Evolutionary conservation across 2,329 filamentous ascomycete species (phyloP).

Genomic region (Gaeumannomyces sp.): DNA sequence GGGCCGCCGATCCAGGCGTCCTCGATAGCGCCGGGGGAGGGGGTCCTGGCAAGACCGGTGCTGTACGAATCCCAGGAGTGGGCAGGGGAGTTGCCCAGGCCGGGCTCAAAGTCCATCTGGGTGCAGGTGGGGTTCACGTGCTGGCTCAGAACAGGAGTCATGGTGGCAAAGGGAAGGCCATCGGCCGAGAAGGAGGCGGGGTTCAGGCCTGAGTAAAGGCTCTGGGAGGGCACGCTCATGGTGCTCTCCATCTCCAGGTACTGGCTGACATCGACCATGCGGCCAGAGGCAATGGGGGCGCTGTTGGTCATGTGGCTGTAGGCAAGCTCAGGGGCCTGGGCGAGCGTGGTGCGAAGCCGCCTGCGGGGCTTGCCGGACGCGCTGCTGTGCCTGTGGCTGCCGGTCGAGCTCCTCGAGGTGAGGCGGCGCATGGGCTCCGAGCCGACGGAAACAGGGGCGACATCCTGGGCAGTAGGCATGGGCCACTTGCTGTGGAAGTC

Average conservation of each 20-base stretch:
- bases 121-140: constrained; percentile 46
- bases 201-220: constrained; percentile 40
- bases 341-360: constrained; percentile 40
- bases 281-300: constrained; percentile 25
- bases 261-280: constrained; percentile 16
- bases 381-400: constrained; percentile 34
- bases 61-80: constrained; percentile 48
- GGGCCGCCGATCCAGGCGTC: constrained; percentile 38
- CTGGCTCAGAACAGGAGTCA: constrained; percentile 37
- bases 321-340: constrained; percentile 43
- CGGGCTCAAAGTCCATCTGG: constrained; percentile 47
- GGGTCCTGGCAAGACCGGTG: constrained; percentile 45
- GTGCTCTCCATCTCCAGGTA: constrained; percentile 20
- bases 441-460: constrained; percentile 29
- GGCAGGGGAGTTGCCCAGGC: constrained; percentile 42
- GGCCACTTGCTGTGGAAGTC: constrained; percentile 44
- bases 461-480: constrained; percentile 24
- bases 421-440: constrained; percentile 39
- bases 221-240: constrained; percentile 15
- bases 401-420: constrained; percentile 37
- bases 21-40: constrained; percentile 42
- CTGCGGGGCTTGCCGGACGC: constrained; percentile 35
- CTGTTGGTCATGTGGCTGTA: constrained; percentile 49
- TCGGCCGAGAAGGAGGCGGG: constrained; percentile 36
- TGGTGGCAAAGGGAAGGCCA: constrained; percentile 36